These are phyloP conservation scores for Sporisorium reilianum DNA, from an alignment of 1,284 basidiomycete genomes.

Conservation along the genomic window DNA sequence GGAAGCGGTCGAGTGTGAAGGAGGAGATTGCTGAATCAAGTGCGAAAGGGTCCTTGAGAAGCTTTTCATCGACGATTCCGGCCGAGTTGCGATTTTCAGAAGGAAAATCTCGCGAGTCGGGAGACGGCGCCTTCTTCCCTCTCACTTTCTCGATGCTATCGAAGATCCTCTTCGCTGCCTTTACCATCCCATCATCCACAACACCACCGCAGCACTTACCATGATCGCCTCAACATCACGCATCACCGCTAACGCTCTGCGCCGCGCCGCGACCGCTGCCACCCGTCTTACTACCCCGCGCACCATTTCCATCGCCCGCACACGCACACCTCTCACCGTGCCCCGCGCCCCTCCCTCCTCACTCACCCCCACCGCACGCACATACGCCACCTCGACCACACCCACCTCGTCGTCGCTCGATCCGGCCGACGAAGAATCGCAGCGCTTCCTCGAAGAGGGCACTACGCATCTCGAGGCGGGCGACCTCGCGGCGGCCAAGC, in stretches of 20 bases:
- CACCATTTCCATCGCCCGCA: slow-evolving; percentile 2
- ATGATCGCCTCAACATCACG: slow-evolving; percentile 38
- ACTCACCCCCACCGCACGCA: neutral
- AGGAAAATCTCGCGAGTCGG: slow-evolving; percentile 8
- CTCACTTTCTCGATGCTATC: neutral
- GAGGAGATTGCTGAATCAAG: neutral
- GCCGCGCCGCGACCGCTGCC: neutral
- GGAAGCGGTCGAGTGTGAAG: neutral
- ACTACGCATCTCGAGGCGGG: slow-evolving; percentile 89
- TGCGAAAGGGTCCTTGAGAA: neutral
- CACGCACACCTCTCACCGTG: neutral
- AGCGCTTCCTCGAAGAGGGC: slow-evolving; percentile 85
- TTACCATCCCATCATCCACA: neutral
- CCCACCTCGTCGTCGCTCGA: slow-evolving; percentile 83
- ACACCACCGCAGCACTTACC: neutral
- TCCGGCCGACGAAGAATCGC: slow-evolving; percentile 84
- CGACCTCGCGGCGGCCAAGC: slow-evolving; percentile 83
- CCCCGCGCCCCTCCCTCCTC: neutral
- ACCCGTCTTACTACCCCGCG: neutral
- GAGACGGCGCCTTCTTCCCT: neutral
- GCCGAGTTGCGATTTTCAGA: slow-evolving; percentile 9
- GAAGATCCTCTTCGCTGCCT: neutral
- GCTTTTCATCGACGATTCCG: slow-evolving; percentile 1
- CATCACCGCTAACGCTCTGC: slow-evolving; percentile 8
- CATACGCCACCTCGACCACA: slow-evolving; percentile 83